Evolutionary conservation across 768 basidiomycete genomes (phyloP).

Genomic region (Pulveroboletus sp.): DNA sequence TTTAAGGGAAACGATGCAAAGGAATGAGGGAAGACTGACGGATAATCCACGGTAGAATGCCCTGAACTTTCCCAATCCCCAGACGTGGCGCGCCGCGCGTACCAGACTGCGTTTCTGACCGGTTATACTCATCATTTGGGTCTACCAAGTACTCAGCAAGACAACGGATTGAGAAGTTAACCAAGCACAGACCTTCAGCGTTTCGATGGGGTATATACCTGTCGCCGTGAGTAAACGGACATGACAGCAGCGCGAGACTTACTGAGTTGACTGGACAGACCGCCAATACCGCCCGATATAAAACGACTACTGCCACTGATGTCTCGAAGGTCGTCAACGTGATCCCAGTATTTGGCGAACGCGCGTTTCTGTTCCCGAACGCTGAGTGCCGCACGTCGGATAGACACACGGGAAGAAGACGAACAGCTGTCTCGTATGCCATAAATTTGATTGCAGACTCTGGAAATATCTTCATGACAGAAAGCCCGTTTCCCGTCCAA

Average conservation of each 20-base stretch:
- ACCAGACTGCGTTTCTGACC: constrained; percentile 56
- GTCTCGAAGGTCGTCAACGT: constrained; percentile 81
- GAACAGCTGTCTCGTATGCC: constrained; percentile 86
- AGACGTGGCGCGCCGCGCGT: constrained; percentile 67
- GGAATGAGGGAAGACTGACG: constrained; percentile 47
- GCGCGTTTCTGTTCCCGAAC: constrained; percentile 71
- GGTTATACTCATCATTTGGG: constrained; percentile 94
- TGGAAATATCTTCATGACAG: constrained; percentile 92
- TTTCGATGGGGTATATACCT: constrained; percentile 98
- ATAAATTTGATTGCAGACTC: constrained; percentile 99
- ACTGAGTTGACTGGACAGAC: constrained; percentile 91
- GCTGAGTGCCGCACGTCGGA: constrained; percentile 17
- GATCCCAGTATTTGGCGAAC: constrained; percentile 88
- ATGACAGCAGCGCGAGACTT: constrained; percentile 28
- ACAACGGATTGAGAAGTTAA: neutral
- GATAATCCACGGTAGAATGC: constrained; percentile 90
- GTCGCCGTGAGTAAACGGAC: constrained; percentile 15
- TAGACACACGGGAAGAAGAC: constrained; percentile 30
- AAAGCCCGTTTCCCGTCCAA: constrained; percentile 97
- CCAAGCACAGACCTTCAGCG: constrained; percentile 64
- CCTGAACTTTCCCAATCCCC: constrained; percentile 71
- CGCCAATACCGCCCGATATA: constrained; percentile 92
- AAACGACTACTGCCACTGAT: constrained; percentile 93
- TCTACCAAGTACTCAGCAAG: constrained; percentile 38
- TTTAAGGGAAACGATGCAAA: constrained; percentile 12